Evolutionary conservation across 83 land plant species (phyloP).

Genomic region (Picea mariana): DNA sequence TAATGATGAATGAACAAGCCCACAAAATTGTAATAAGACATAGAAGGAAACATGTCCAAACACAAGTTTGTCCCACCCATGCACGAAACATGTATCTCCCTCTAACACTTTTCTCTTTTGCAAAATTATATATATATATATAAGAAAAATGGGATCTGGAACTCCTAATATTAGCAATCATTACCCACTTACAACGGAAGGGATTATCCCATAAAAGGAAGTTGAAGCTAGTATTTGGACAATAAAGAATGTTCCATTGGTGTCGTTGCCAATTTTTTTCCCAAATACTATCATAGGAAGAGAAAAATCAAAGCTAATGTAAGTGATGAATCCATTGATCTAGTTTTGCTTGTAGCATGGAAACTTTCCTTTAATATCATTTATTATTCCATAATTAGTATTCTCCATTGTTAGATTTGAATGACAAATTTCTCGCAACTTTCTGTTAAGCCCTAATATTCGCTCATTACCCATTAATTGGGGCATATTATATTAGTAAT

Average conservation of each 20-base stretch:
- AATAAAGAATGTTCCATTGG: constrained; percentile 44
- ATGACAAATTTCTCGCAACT: no score
- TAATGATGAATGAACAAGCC: constrained; percentile 65
- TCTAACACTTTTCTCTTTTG: constrained; percentile 37
- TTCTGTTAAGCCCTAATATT: no score
- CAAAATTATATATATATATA: no score
- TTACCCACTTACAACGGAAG: constrained; percentile 64
- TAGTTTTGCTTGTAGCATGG: no score
- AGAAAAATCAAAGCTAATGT: no score
- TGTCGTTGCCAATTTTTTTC: constrained; percentile 16
- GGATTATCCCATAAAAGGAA: constrained; percentile 62
- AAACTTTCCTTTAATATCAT: no score
- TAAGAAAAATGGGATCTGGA: constrained; percentile 63
- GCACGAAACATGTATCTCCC: constrained; percentile 59
- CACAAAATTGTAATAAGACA: constrained; percentile 73
- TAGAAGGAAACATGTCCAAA: constrained; percentile 76
- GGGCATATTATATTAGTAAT: no score
- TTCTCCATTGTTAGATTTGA: no score
- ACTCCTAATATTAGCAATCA: constrained; percentile 61
- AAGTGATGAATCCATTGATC: no score
- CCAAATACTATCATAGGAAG: no score
- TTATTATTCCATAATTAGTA: no score
- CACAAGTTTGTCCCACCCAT: constrained; percentile 86
- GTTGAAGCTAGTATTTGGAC: constrained; percentile 64
- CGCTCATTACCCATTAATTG: no score